Evolutionary conservation across 2,329 filamentous ascomycete species (phyloP).

Genomic region (Penicillium sp.): DNA sequence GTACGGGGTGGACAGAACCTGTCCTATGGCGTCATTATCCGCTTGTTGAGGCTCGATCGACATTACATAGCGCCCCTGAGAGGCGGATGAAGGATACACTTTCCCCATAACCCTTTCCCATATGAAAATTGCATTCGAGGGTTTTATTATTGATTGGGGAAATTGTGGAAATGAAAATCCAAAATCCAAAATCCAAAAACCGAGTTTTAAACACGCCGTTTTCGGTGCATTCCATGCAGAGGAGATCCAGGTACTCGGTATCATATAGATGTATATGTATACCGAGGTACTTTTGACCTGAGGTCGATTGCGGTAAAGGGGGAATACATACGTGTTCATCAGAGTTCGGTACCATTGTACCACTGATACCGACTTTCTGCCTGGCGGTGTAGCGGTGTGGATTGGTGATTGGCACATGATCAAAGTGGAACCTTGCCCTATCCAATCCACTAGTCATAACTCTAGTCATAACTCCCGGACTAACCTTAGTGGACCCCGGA

Average conservation of each 20-base stretch:
- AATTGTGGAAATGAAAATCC: no score
- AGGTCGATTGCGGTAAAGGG: neutral
- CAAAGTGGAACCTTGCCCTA: neutral
- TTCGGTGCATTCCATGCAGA: neutral
- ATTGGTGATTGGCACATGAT: neutral
- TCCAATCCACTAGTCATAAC: neutral
- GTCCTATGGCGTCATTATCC: constrained; percentile 20
- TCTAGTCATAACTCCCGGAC: neutral
- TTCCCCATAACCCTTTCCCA: constrained; percentile 6
- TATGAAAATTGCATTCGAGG: neutral
- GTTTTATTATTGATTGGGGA: no score
- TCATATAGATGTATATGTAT: neutral
- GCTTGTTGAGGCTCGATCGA: constrained; percentile 32
- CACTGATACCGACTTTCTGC: neutral
- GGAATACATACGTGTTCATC: constrained; percentile 11
- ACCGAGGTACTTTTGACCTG: neutral
- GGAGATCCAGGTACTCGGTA: neutral
- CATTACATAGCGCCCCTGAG: constrained; percentile 34
- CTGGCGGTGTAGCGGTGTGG: neutral
- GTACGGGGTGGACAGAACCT: constrained; percentile 13
- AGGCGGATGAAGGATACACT: constrained; percentile 6
- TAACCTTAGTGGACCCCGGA: constrained; percentile 4
- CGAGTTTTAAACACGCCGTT: no score
- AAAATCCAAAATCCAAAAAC: no score
- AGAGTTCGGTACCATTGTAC: constrained; percentile 15